A percentile compares a stretch with the other conserved stretches of the same genome.
These are phyloP conservation scores for Suhomyces sp. DNA, from an alignment of 805 yeast genomes.

Conservation along the genomic window DNA sequence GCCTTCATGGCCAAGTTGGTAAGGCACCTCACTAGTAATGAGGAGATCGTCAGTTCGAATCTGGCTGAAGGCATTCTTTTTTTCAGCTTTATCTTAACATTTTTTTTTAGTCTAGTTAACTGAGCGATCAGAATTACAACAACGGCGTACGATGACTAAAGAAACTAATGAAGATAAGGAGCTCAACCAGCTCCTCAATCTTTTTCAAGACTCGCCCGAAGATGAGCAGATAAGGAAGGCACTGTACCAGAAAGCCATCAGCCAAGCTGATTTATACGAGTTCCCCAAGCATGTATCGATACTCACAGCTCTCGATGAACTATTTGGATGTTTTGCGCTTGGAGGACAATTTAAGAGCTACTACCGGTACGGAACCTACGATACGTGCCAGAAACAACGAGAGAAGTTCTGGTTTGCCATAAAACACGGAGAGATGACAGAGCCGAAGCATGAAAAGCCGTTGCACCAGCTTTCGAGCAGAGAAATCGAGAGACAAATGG, in stretches of 20 bases:
- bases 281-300: conserved; percentile 36
- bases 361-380: conserved; percentile 78
- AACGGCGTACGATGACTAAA: background rate
- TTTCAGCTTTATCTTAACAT: background rate
- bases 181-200: conserved; percentile 27
- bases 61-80: conserved; percentile 30
- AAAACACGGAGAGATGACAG: conserved; percentile 41
- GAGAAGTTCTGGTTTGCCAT: conserved; percentile 81
- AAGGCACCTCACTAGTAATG: conserved; percentile 43
- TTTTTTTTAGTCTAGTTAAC: background rate
- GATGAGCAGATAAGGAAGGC: conserved; percentile 24
- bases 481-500: conserved; percentile 47
- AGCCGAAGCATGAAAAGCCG: conserved; percentile 30
- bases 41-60: conserved; percentile 41
- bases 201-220: conserved; percentile 28
- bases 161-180: conserved; percentile 22
- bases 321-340: conserved; percentile 79
- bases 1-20: conserved; percentile 40
- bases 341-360: conserved; percentile 88
- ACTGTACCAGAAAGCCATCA: conserved; percentile 18
- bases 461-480: conserved; percentile 26
- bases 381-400: conserved; percentile 65
- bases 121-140: background rate
- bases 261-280: conserved; percentile 13
- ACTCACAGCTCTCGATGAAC: conserved; percentile 81